A percentile compares a stretch with the other conserved stretches of the same genome.
Conservation (phyloP, 192 early-diverging fungal species). For the Backusella tuberculispora region DNA sequence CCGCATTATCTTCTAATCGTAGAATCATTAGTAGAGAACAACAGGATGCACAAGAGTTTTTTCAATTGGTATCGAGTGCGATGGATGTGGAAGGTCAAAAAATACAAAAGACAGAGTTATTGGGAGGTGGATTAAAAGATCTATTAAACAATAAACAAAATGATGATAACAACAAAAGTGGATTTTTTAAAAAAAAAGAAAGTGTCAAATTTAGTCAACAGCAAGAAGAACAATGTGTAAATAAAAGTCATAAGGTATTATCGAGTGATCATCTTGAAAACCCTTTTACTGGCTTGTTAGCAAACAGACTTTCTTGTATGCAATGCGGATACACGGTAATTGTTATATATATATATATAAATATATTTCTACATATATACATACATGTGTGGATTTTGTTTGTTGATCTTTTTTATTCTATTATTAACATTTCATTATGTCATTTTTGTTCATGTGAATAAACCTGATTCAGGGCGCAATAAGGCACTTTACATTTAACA, state of each 20-base stretch:
- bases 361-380: conserved; percentile 18
- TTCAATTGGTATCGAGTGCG: conserved; percentile 77
- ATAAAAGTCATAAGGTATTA: background rate
- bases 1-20: conserved; percentile 55
- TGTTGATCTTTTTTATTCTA: background rate
- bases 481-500: conserved; percentile 83
- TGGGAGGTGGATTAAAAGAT: conserved; percentile 23
- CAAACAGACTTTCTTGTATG: conserved; percentile 74
- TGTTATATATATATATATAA: conserved; percentile 22
- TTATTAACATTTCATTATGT: conserved; percentile 12
- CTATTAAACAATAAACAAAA: background rate
- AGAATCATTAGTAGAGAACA: conserved; percentile 71
- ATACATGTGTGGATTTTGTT: background rate
- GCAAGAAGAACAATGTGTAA: background rate
- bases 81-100: conserved; percentile 64
- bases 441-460: background rate
- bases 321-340: conserved; percentile 75
- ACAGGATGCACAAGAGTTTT: conserved; percentile 91
- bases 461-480: conserved; percentile 58
- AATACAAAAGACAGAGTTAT: background rate
- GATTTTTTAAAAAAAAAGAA: background rate
- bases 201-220: background rate
- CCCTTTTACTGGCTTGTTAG: conserved; percentile 80
- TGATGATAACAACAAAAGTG: no score
- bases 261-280: conserved; percentile 35